These are phyloP conservation scores for Solanum etuberosum DNA, from an alignment of 257 asterid genomes.

Conservation along the genomic window DNA sequence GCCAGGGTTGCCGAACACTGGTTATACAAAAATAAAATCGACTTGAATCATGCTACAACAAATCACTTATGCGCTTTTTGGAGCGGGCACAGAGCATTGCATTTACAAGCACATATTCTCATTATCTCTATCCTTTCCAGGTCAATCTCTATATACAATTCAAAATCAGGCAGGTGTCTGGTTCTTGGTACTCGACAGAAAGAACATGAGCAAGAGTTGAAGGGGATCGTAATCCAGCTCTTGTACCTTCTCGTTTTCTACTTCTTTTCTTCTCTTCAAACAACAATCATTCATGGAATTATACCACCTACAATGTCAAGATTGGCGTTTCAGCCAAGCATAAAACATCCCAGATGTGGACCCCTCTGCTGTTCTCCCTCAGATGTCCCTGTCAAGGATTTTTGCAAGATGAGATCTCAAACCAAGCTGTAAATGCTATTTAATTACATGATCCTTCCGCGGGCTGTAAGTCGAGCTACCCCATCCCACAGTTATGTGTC, in stretches of 20 bases:
- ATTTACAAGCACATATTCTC: not conserved
- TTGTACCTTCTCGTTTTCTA: not conserved
- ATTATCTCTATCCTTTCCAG: not conserved
- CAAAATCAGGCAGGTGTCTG: not conserved
- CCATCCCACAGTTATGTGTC: not conserved
- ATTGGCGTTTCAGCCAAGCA: not conserved
- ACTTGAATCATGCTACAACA: not conserved
- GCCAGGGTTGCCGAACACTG: not conserved
- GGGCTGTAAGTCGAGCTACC: not conserved
- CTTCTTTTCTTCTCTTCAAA: not conserved
- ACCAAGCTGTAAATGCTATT: not conserved
- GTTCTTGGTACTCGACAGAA: not conserved
- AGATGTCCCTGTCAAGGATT: not conserved
- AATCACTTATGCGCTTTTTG: not conserved
- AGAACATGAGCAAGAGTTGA: not conserved
- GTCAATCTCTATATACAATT: not conserved
- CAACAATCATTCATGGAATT: not conserved
- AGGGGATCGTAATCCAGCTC: not conserved
- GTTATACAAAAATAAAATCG: not conserved
- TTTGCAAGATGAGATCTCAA: not conserved
- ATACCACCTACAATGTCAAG: not conserved
- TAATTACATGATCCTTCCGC: not conserved
- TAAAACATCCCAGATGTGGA: not conserved
- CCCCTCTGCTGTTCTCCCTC: not conserved
- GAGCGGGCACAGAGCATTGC: not conserved